Evolutionary conservation across 192 early-diverging fungal genomes (phyloP), one percentile per base, ranked within the genome.

Genomic region (Podila horticola): DNA sequence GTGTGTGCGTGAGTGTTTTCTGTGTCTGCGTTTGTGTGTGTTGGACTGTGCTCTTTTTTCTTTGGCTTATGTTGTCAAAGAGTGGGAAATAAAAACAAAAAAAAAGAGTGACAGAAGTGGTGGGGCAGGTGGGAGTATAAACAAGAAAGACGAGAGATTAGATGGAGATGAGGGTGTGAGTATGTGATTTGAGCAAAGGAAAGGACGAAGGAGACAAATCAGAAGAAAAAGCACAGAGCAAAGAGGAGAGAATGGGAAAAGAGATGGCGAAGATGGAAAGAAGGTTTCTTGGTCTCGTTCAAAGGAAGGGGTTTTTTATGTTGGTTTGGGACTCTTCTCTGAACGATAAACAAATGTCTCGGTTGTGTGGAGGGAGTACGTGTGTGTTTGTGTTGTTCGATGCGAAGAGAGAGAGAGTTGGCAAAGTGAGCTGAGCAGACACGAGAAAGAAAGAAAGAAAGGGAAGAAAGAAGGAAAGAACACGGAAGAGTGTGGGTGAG

Each of bases 391-490:
- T 7, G 5, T 6, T 34, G 33, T 34, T 34, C 33, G 33, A 34
- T 34, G 33, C 7, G 28, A 1, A 29, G 22, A 20, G 15, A 22
- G 61, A 62, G 17, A 9, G n/a, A 22, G 34, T 30, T n/a, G n/a
- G 6, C 9, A 9, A 5, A 34, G 31, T 9, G 34, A 61, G 30
- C 30, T 34, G 34, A 34, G 30, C 30, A 61, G 30, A 60, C 28
- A 60, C 13, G 58, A 30, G 9, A n/a, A n/a, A 62, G 4, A 12
- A 30, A 36, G 26, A 62, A 36, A 62, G 8, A 62, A 36, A 29
- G n/a, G n/a, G n/a, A 62, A 62, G 36, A 31, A 62, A 36, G 11
- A 62, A 62, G 61, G 20, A 20, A 62, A 20, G 13, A 31, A 30
- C 8, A 13, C 10, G 3, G 26, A 59, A n/a, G n/a, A n/a, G n/a